phyloP scores from a whole-genome alignment of 2,329 filamentous ascomycete genomes.

The Purpureocillium takamizusanense region DNA sequence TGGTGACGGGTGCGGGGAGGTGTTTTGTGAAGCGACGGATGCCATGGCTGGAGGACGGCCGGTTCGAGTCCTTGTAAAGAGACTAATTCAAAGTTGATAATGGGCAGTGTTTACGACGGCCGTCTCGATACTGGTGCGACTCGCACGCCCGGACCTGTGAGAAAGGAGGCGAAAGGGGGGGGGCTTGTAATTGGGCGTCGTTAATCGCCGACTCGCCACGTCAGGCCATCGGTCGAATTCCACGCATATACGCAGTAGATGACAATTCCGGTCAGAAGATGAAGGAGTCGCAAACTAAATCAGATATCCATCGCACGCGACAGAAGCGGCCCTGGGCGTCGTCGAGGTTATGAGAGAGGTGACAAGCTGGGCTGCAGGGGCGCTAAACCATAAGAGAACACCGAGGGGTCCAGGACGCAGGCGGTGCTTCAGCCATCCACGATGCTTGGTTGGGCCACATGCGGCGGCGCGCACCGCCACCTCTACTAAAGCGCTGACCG shows the following conservation, averaged over 20 bases:
- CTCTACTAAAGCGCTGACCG: too few relatives aligned
- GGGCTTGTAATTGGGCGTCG: too few relatives aligned
- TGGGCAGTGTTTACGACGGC: too few relatives aligned
- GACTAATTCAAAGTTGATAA: too few relatives aligned
- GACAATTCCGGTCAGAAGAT: too few relatives aligned
- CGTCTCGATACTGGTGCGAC: too few relatives aligned
- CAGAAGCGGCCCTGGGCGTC: not conserved
- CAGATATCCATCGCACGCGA: too few relatives aligned
- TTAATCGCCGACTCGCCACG: not conserved
- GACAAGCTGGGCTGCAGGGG: not conserved
- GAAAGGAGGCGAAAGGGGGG: too few relatives aligned
- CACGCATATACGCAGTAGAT: too few relatives aligned
- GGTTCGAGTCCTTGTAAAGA: too few relatives aligned
- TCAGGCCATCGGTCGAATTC: not conserved
- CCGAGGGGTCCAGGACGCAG: constrained; percentile 2
- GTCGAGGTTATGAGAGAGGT: constrained; percentile 1
- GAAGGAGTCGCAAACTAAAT: too few relatives aligned
- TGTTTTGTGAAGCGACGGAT: constrained; percentile 27
- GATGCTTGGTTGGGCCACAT: constrained; percentile 1
- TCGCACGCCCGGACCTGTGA: too few relatives aligned
- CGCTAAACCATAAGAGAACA: constrained; percentile 7
- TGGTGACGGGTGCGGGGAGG: constrained; percentile 27
- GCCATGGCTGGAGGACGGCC: constrained; percentile 20
- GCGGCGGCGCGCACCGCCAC: not conserved
- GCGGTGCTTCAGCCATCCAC: constrained; percentile 1